phyloP scores from a whole-genome alignment of 495 filamentous ascomycete species.

The Echria macrotheca region DNA sequence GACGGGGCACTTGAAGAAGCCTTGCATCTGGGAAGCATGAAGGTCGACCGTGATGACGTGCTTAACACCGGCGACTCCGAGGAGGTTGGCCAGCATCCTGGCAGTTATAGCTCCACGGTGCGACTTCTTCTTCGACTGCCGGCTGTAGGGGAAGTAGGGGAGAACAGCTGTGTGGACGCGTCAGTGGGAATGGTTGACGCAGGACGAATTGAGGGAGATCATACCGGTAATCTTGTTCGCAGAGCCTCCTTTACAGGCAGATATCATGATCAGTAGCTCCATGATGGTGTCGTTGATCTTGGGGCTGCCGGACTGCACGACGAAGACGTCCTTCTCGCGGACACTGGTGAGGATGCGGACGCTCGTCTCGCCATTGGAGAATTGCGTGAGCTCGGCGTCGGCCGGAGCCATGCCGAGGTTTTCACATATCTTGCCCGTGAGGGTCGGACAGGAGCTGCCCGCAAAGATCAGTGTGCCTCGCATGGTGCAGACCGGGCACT shows the following conservation, averaged over 20 bases:
- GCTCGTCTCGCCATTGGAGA: conserved; percentile 82
- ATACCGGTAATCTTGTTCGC: conserved; percentile 95
- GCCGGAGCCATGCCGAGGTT: conserved; percentile 54
- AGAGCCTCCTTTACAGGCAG: conserved; percentile 94
- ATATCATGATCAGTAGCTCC: conserved; percentile 98
- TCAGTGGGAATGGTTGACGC: conserved; percentile 11
- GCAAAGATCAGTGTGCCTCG: conserved; percentile 53
- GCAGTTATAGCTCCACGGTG: conserved; percentile 95
- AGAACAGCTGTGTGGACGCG: conserved; percentile 67
- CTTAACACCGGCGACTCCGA: conserved; percentile 87
- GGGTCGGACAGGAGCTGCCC: conserved; percentile 51
- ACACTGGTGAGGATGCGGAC: conserved; percentile 91
- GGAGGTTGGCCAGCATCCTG: conserved; percentile 91
- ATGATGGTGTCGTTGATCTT: conserved; percentile 99
- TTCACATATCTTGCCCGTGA: conserved; percentile 54
- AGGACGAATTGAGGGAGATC: conserved; percentile 19
- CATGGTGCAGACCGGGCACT: conserved; percentile 31
- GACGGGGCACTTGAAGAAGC: conserved; percentile 96
- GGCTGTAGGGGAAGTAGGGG: conserved; percentile 97
- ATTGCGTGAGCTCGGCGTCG: conserved; percentile 53
- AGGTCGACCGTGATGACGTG: conserved; percentile 97
- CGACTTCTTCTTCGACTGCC: conserved; percentile 98
- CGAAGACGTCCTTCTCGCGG: conserved; percentile 96
- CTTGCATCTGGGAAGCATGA: conserved; percentile 97
- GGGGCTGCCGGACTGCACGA: conserved; percentile 92